These are phyloP conservation scores for Trametopsis cervina DNA, from an alignment of 768 basidiomycete genomes.

Conservation along the genomic window DNA sequence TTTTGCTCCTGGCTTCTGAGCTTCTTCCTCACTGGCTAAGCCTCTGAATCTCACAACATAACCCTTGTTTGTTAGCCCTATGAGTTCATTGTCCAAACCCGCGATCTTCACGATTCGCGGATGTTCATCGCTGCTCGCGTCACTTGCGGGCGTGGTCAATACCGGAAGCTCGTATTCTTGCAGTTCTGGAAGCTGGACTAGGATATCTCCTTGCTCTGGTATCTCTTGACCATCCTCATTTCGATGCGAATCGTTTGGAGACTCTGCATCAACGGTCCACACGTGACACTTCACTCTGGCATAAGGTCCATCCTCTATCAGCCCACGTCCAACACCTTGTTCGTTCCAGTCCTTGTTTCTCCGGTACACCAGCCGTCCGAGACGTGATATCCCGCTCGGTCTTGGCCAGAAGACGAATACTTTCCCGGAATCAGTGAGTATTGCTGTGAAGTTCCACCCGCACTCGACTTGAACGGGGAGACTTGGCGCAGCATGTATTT, in stretches of 20 bases:
- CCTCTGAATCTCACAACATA: slow-evolving; percentile 63
- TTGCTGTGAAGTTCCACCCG: slow-evolving; percentile 75
- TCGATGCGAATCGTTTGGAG: slow-evolving; percentile 33
- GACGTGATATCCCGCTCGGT: slow-evolving; percentile 30
- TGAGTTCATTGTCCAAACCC: slow-evolving; percentile 60
- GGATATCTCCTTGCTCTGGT: neutral
- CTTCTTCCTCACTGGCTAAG: slow-evolving; percentile 34
- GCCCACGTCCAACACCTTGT: slow-evolving; percentile 5
- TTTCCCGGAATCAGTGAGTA: slow-evolving; percentile 65
- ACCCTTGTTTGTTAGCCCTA: slow-evolving; percentile 76
- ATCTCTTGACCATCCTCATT: neutral
- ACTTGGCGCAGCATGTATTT: slow-evolving; percentile 35
- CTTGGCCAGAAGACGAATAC: slow-evolving; percentile 75
- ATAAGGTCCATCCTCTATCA: slow-evolving; percentile 6
- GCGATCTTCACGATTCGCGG: slow-evolving; percentile 73
- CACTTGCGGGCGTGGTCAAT: slow-evolving; percentile 22
- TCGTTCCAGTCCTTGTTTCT: slow-evolving; percentile 42
- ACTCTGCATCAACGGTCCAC: slow-evolving; percentile 42
- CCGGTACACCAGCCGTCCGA: slow-evolving; percentile 23
- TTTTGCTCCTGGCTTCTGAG: slow-evolving; percentile 24
- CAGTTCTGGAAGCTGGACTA: slow-evolving; percentile 43
- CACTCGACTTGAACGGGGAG: slow-evolving; percentile 61
- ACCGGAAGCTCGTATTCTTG: slow-evolving; percentile 45
- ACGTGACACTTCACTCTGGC: slow-evolving; percentile 38
- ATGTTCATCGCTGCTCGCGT: slow-evolving; percentile 20